Evolutionary conservation across 2,329 filamentous ascomycete species (phyloP), one percentile per base, ranked within the genome.

Genomic region (Fusarium lateritium): DNA sequence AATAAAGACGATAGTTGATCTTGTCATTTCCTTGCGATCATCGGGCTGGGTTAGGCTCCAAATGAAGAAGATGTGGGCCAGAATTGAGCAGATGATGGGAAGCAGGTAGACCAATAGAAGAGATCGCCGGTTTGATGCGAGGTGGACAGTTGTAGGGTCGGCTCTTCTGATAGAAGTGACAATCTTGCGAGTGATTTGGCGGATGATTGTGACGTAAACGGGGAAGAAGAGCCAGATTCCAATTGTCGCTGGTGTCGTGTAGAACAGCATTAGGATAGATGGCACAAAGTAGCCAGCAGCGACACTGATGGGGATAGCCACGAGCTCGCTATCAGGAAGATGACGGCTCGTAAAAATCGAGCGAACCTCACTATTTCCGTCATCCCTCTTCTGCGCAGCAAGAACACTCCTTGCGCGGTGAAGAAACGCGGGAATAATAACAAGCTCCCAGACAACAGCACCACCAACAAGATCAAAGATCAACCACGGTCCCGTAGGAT

Each of bases 241-340:
- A 33, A 86, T 79, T 21, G 79, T 69, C 14, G 68, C 67, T 0
- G 82, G 78, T 1, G 78, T 67, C 49, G 78, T 78, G 47, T 80
- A 67, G n/a, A 78, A 67, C n/a, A 87, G 78, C 81, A 86, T 83
- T 34, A 82, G 61, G 6, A 81, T 39, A 1, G 83, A 82, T 0
- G 85, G 85, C 3, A 84, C 64, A 43, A 84, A 77, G 67, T 80
- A 87, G 34, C 85, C 85, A 11, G 84, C 46, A 0, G 81, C 79
- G 0, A 87, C 82, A 24, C 82, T 83, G 26, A 82, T 68, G 9
- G 86, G 85, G 21, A 88, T 86, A 26, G 88, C 88, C 58, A 89
- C 82, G 61, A 86, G 84, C 75, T 91, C 89, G 4, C 86, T 79
- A 22, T 76, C 77, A 8, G 79, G 77, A 14, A 87, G 75, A 60